Evolutionary conservation across 441 rosid genomes (phyloP).

Genomic region (Erysimum pusillum): DNA sequence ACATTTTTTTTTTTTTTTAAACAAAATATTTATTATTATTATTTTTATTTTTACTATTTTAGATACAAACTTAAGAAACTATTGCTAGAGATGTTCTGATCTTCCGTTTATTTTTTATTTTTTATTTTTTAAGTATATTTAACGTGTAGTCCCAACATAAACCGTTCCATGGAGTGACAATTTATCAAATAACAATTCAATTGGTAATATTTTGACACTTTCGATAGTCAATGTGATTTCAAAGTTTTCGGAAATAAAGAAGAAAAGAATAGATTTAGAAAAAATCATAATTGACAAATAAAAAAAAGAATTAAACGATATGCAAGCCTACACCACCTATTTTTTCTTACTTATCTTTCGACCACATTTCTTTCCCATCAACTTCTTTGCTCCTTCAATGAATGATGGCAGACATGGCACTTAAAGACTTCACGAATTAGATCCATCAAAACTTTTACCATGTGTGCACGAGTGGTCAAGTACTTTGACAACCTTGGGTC

Average conservation of each 20-base stretch:
- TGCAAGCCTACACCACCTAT: background rate
- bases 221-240: background rate
- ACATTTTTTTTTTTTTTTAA: too few relatives aligned
- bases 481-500: constrained; percentile 38
- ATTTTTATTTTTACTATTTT: too few relatives aligned
- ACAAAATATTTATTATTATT: too few relatives aligned
- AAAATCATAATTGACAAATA: background rate
- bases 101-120: too few relatives aligned
- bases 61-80: too few relatives aligned
- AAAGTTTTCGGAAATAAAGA: background rate
- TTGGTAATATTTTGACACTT: background rate
- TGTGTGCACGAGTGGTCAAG: constrained; percentile 31
- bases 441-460: constrained; percentile 13
- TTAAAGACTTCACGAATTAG: constrained; percentile 12
- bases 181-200: background rate
- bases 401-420: background rate
- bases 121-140: background rate
- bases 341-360: background rate
- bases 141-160: background rate
- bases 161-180: background rate
- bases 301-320: background rate
- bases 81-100: background rate
- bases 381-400: background rate
- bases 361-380: background rate
- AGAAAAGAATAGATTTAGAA: background rate